Evolutionary conservation across 331 rosid species (phyloP).

Genomic region (Malus hybrid): DNA sequence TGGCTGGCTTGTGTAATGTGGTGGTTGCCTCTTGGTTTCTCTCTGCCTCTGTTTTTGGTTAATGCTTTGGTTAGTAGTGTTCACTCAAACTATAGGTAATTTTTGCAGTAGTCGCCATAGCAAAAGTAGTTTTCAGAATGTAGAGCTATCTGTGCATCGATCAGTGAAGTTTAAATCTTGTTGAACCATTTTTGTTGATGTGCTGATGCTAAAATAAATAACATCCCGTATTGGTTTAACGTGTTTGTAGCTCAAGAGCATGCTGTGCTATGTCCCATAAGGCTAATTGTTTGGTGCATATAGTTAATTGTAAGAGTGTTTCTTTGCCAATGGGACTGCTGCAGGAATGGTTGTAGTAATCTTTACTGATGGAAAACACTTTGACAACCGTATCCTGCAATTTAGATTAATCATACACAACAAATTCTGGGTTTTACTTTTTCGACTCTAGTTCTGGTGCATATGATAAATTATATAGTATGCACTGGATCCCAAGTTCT

Average conservation of each 20-base stretch:
- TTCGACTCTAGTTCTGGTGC: background rate
- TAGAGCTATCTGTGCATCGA: background rate
- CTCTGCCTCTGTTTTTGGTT: slow-evolving; percentile 2
- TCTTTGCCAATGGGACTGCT: background rate
- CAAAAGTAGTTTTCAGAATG: background rate
- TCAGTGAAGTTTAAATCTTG: background rate
- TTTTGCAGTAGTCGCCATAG: background rate
- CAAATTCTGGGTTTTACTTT: background rate
- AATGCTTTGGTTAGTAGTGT: slow-evolving; percentile 13
- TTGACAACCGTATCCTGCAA: background rate
- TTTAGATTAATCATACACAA: background rate
- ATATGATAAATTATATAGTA: background rate
- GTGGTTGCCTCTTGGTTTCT: slow-evolving; percentile 2
- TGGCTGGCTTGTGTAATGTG: slow-evolving; percentile 16
- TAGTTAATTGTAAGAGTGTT: background rate
- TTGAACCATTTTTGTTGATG: background rate
- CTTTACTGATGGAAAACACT: background rate
- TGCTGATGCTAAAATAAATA: background rate
- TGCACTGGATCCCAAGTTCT: background rate
- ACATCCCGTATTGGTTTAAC: background rate
- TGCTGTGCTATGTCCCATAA: background rate
- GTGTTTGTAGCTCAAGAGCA: background rate
- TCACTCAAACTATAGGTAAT: slow-evolving; percentile 3
- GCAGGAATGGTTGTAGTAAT: background rate
- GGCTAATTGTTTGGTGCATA: background rate